Evolutionary conservation across 2,329 filamentous ascomycete species (phyloP).

Genomic region (Aspergillus brunneoviolaceus): DNA sequence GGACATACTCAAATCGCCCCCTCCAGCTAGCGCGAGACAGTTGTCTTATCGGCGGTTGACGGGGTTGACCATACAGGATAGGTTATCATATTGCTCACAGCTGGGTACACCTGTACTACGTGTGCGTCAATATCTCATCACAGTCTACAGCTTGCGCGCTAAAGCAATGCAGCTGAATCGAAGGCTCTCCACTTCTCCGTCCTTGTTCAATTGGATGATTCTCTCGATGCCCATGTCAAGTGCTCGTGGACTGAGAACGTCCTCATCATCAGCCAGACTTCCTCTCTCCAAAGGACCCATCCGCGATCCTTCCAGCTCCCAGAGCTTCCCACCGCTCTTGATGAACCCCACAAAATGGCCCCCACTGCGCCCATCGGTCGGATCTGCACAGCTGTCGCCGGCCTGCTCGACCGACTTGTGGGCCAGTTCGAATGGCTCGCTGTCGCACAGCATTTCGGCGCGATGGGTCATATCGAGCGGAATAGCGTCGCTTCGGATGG

Average conservation of each 20-base stretch:
- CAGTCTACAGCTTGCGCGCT: not conserved
- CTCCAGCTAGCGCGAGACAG: too few species aligned
- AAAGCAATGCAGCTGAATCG: not conserved
- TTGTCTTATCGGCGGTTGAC: too few species aligned
- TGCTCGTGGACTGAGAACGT: constrained; percentile 30
- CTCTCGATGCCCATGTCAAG: constrained; percentile 17
- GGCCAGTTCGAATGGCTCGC: constrained; percentile 25
- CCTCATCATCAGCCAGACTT: constrained; percentile 27
- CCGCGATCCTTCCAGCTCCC: constrained; percentile 35
- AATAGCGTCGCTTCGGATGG: constrained; percentile 45
- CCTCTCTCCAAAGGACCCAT: constrained; percentile 34
- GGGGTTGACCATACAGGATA: too few species aligned
- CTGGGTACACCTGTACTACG: too few species aligned
- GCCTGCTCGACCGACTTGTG: constrained; percentile 17
- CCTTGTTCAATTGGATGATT: not conserved
- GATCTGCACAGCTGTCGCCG: constrained; percentile 7
- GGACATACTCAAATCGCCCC: too few species aligned
- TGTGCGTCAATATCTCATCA: too few species aligned
- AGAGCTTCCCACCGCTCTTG: constrained; percentile 33
- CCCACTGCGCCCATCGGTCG: constrained; percentile 2
- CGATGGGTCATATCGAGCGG: constrained; percentile 47
- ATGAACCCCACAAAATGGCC: constrained; percentile 37
- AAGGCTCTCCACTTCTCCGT: not conserved
- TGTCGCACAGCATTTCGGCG: constrained; percentile 54
- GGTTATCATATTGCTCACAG: too few species aligned